These are phyloP conservation scores for Pythium sukuiense DNA, from an alignment of 352 stramenopile genomes.

Conservation along the genomic window DNA sequence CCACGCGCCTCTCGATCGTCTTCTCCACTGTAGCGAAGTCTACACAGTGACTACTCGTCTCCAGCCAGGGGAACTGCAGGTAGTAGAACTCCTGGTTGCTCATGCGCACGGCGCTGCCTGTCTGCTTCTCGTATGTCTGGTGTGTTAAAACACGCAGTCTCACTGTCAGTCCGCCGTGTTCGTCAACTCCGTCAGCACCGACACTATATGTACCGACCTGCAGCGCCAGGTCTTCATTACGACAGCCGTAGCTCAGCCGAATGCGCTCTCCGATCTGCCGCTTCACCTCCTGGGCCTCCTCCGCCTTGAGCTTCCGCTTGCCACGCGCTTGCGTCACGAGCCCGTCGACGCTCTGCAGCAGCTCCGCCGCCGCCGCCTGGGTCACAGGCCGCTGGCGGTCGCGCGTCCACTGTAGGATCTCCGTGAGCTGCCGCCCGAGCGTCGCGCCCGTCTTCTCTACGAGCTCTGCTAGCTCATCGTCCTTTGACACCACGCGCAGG, in stretches of 20 bases:
- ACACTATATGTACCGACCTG: constrained; percentile 27
- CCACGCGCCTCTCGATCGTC: constrained; percentile 25
- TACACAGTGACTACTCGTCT: not conserved
- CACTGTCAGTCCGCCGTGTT: not conserved
- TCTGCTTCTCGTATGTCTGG: constrained; percentile 62
- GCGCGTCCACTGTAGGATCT: constrained; percentile 49
- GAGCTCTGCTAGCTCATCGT: constrained; percentile 55
- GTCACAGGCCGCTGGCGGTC: constrained; percentile 30
- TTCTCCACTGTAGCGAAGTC: constrained; percentile 35
- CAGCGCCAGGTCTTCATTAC: constrained; percentile 67
- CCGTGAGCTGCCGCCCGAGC: constrained; percentile 40
- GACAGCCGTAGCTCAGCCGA: constrained; percentile 58
- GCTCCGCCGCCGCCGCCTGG: constrained; percentile 34
- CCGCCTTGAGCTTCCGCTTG: constrained; percentile 37
- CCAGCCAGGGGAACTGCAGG: constrained; percentile 47
- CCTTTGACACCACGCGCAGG: constrained; percentile 54
- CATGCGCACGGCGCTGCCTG: constrained; percentile 53
- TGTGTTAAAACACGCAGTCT: not conserved
- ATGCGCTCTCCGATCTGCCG: constrained; percentile 58
- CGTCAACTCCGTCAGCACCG: not conserved
- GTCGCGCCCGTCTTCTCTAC: constrained; percentile 46
- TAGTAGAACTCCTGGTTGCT: constrained; percentile 72
- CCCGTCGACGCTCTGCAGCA: constrained; percentile 43
- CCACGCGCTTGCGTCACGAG: constrained; percentile 42
- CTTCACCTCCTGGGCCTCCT: constrained; percentile 44